These are phyloP conservation scores for Colletotrichum chlorophyti DNA, from an alignment of 2,329 filamentous ascomycete species.

Conservation along the genomic window DNA sequence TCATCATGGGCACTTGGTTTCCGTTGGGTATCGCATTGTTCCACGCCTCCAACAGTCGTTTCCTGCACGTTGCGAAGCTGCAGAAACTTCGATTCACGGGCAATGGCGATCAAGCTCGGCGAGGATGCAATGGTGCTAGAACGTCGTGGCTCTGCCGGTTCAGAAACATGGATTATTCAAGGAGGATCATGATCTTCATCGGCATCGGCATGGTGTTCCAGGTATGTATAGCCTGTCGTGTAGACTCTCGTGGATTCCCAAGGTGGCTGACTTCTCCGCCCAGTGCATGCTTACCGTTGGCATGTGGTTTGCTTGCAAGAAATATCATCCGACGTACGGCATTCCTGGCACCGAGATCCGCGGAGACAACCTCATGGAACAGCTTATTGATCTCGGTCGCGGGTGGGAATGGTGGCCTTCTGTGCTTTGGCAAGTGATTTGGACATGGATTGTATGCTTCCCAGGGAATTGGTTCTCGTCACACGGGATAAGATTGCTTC, in stretches of 20 bases:
- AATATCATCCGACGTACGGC: constrained; percentile 63
- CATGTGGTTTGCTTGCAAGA: constrained; percentile 63
- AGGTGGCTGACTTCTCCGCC: not conserved
- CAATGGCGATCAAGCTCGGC: not conserved
- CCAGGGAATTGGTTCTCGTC: too few relatives aligned
- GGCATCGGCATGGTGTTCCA: constrained; percentile 55
- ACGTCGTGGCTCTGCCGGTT: constrained; percentile 43
- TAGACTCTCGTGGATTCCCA: too few relatives aligned
- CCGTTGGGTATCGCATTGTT: constrained; percentile 65
- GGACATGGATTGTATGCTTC: constrained; percentile 54
- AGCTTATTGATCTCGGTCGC: constrained; percentile 46
- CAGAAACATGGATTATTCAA: constrained; percentile 43
- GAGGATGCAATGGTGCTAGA: constrained; percentile 35
- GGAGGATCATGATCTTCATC: constrained; percentile 51
- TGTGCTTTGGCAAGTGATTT: constrained; percentile 60
- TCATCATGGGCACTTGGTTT: constrained; percentile 65
- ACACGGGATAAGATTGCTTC: too few relatives aligned
- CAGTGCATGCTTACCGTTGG: constrained; percentile 59
- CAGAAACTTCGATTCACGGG: constrained; percentile 43
- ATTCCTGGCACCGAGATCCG: constrained; percentile 43
- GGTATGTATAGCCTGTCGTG: constrained; percentile 40
- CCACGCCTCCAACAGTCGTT: constrained; percentile 61
- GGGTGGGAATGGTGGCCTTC: constrained; percentile 69
- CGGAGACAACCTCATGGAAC: constrained; percentile 43
- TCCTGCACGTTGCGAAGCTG: constrained; percentile 55